Evolutionary conservation across 306 rosid genomes (phyloP).

Genomic region (Quercus agrifolia): DNA sequence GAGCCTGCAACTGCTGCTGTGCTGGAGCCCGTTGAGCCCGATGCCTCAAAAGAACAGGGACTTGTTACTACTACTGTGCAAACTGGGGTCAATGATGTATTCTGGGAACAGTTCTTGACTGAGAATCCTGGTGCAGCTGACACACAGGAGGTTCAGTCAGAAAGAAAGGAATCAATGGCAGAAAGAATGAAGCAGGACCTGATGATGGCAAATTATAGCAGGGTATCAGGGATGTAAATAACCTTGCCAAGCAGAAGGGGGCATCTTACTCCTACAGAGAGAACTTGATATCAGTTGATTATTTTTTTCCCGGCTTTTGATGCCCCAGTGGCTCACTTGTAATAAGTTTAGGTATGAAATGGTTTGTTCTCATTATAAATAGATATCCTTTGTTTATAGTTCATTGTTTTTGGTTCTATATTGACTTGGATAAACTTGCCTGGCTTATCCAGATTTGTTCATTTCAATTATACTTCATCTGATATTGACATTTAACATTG

Average conservation of each 20-base stretch:
- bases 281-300: constrained; percentile 34
- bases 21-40: constrained; percentile 21
- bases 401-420: neutral
- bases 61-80: constrained; percentile 21
- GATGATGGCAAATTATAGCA: constrained; percentile 55
- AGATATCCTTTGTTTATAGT: constrained; percentile 12
- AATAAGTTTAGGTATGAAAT: constrained; percentile 43
- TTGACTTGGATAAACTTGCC: neutral
- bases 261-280: constrained; percentile 55
- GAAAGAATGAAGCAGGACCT: constrained; percentile 50
- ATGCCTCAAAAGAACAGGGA: constrained; percentile 35
- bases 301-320: constrained; percentile 26
- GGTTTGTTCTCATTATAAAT: constrained; percentile 11
- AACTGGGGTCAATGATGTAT: constrained; percentile 59
- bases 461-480: constrained; percentile 1
- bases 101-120: constrained; percentile 86
- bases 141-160: constrained; percentile 58
- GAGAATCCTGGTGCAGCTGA: constrained; percentile 77
- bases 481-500: neutral
- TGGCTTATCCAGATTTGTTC: constrained; percentile 2
- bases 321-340: constrained; percentile 35
- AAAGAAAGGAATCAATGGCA: constrained; percentile 48
- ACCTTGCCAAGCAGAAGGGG: constrained; percentile 73
- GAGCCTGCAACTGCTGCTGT: constrained; percentile 42
- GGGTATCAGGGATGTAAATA: constrained; percentile 57